phyloP scores from a whole-genome alignment of 2,329 filamentous ascomycete species.

The Trichoderma sp. region DNA sequence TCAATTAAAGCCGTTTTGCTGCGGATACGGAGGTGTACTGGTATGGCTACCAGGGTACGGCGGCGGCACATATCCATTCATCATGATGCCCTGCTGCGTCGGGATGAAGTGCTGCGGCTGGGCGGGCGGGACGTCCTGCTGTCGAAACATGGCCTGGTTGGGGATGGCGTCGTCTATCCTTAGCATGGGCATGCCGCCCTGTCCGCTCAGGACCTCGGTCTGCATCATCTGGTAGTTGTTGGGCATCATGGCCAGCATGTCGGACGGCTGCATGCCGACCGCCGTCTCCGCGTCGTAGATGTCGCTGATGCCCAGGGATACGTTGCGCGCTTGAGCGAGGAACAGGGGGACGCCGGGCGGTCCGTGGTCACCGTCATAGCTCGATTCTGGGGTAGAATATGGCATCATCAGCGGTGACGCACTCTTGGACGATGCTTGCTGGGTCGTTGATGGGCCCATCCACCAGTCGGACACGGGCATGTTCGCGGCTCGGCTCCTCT shows the following conservation, averaged over 20 bases:
- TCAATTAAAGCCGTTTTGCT: conserved; percentile 20
- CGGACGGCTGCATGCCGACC: conserved; percentile 24
- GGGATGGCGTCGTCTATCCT: conserved; percentile 21
- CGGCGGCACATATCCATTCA: conserved; percentile 23
- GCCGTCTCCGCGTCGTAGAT: conserved; percentile 27
- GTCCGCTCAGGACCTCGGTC: neutral
- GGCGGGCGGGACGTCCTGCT: conserved; percentile 20
- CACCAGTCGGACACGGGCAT: conserved; percentile 26
- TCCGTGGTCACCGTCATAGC: conserved; percentile 25
- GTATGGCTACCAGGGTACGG: conserved; percentile 24
- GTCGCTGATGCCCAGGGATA: conserved; percentile 22
- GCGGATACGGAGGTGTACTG: conserved; percentile 22
- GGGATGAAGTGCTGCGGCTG: conserved; percentile 23
- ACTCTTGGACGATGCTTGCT: conserved; percentile 8
- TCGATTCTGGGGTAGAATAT: conserved; percentile 15
- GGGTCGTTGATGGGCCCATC: conserved; percentile 16
- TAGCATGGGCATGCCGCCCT: conserved; percentile 21
- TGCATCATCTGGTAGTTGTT: conserved; percentile 19
- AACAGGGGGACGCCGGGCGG: conserved; percentile 31
- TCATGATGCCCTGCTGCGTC: conserved; percentile 26
- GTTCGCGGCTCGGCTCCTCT: conserved; percentile 22
- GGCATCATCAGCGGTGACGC: conserved; percentile 15
- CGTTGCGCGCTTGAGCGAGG: conserved; percentile 29
- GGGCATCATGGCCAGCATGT: conserved; percentile 24
- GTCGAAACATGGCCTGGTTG: conserved; percentile 26